Conservation (phyloP, 2,329 filamentous ascomycete genomes). For the Pseudogymnoascus sp. region DNA sequence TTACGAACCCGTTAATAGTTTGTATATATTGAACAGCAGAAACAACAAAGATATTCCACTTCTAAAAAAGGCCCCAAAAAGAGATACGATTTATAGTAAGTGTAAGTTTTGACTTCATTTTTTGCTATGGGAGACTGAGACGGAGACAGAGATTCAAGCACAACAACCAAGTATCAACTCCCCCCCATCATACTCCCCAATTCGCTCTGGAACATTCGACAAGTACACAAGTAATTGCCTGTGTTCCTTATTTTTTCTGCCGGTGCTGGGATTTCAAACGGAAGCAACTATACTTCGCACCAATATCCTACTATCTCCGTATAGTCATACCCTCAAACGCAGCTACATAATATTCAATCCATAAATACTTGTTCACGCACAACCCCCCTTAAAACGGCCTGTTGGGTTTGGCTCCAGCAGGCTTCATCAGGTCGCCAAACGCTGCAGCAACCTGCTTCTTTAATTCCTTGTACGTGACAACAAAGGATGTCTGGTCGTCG, state of each 20-base stretch:
- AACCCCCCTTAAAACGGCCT: not conserved
- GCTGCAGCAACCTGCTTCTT: conserved; percentile 54
- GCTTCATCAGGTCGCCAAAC: conserved; percentile 44
- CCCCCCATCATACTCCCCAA: not conserved
- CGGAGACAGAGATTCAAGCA: not conserved
- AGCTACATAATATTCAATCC: not conserved
- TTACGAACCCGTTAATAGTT: not conserved
- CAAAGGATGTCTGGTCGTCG: conserved; percentile 81
- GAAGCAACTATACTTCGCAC: not conserved
- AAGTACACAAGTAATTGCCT: not conserved
- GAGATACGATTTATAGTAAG: not conserved
- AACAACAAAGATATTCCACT: not conserved
- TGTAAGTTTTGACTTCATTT: conserved; percentile 5
- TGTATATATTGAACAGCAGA: not conserved
- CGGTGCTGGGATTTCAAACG: not conserved
- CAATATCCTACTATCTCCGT: not conserved
- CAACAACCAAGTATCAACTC: not conserved
- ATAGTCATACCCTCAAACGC: not conserved
- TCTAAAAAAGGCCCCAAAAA: not conserved
- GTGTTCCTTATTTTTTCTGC: not conserved
- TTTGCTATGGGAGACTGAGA: conserved; percentile 7
- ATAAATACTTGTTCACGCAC: not conserved
- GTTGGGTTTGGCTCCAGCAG: not conserved
- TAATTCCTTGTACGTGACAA: conserved; percentile 85
- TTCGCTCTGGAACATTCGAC: not conserved